A percentile compares a stretch with the other conserved stretches of the same genome.
Conservation (phyloP, 495 filamentous ascomycete genomes). For the Penicillium manginii region DNA sequence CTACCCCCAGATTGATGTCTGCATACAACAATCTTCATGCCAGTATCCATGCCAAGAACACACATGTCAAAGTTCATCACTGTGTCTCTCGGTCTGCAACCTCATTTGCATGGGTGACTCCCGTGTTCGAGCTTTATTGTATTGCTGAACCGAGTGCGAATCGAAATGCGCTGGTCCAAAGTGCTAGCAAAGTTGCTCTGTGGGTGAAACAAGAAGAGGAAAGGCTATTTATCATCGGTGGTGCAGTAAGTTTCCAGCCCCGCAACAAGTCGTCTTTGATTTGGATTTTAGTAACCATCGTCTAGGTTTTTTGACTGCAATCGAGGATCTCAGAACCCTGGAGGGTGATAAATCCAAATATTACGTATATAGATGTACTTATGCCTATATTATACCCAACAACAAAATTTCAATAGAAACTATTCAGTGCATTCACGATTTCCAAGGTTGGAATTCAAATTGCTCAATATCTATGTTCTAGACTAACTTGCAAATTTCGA, state of each 20-base stretch:
- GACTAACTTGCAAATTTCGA: not conserved
- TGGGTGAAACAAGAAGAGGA: conserved; percentile 94
- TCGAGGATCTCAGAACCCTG: not conserved
- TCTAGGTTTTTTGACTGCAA: conserved; percentile 31
- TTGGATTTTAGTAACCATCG: not conserved
- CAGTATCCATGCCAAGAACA: conserved; percentile 78
- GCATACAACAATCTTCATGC: conserved; percentile 85
- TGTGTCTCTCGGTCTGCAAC: conserved; percentile 71
- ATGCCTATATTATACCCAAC: not conserved
- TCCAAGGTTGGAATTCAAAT: not conserved
- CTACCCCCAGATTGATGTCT: conserved; percentile 64
- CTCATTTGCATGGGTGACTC: conserved; percentile 87
- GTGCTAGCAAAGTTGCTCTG: conserved; percentile 81
- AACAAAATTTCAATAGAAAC: not conserved
- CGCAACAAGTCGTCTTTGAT: not conserved
- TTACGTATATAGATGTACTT: conserved; percentile 4
- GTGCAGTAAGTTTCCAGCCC: conserved; percentile 60
- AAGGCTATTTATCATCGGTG: conserved; percentile 91
- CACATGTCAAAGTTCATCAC: conserved; percentile 84
- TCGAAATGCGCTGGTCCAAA: conserved; percentile 78
- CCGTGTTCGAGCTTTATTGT: conserved; percentile 90
- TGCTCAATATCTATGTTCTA: not conserved
- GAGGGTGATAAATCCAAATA: not conserved
- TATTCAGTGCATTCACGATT: not conserved
- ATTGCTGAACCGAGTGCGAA: conserved; percentile 80